phyloP scores from a whole-genome alignment of 225 moss, liverwort and hornwort species.

The Polytrichum formosum region DNA sequence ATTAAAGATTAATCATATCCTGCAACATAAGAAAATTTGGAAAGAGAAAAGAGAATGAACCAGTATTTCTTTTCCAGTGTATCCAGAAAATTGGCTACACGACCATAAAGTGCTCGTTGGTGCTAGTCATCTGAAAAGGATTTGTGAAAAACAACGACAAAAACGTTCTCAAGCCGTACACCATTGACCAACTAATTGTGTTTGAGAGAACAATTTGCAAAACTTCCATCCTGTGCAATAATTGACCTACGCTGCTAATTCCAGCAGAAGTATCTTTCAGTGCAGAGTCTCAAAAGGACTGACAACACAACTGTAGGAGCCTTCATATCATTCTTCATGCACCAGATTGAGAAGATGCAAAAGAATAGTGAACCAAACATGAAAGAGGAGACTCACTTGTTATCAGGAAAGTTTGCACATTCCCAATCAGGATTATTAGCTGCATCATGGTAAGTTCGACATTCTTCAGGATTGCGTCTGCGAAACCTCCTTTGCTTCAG shows the following conservation, averaged over 20 bases:
- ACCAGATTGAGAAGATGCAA: not conserved
- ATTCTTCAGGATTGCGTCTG: slow-evolving; percentile 2
- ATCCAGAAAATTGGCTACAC: not conserved
- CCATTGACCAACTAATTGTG: not conserved
- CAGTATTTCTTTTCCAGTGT: not conserved
- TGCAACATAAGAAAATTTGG: not conserved
- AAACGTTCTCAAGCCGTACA: too few species aligned
- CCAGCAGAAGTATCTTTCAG: not conserved
- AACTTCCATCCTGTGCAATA: slow-evolving; percentile 1
- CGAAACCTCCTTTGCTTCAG: slow-evolving; percentile 10
- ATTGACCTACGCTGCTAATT: not conserved
- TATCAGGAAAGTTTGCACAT: slow-evolving; percentile 5
- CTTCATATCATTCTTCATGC: not conserved
- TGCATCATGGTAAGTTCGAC: slow-evolving; percentile 3
- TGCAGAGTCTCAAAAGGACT: slow-evolving; percentile 1
- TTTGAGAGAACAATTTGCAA: not conserved
- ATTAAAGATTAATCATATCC: not conserved
- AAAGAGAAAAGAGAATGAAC: not conserved
- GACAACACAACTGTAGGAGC: not conserved
- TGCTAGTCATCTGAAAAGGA: not conserved
- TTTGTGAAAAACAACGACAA: not conserved
- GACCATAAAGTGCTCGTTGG: not conserved
- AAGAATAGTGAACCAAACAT: not conserved
- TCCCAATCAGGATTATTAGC: slow-evolving; percentile 3
- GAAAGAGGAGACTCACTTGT: slow-evolving; percentile 2